Evolutionary conservation across 2,329 filamentous ascomycete species (phyloP).

Genomic region (Dryadomyces sulphureus): DNA sequence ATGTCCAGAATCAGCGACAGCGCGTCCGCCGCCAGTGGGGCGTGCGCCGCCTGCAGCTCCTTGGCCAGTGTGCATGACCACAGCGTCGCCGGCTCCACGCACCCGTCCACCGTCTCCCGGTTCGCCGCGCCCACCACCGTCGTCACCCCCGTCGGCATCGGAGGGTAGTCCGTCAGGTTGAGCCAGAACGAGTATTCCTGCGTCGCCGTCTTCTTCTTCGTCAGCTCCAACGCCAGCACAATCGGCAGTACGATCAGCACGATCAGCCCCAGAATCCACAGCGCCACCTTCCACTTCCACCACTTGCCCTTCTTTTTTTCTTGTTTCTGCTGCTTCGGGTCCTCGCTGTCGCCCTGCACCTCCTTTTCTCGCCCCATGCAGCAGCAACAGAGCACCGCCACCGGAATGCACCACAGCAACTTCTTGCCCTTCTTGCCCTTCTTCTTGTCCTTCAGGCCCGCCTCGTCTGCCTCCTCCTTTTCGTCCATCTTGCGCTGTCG

Average conservation of each 20-base stretch:
- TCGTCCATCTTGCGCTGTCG: constrained; percentile 36
- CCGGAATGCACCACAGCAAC: constrained; percentile 42
- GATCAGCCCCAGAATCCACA: constrained; percentile 20
- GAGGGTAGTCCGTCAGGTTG: constrained; percentile 73
- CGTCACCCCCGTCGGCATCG: constrained; percentile 70
- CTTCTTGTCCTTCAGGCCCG: too few species aligned
- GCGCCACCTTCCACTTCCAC: background rate
- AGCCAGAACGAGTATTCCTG: constrained; percentile 46
- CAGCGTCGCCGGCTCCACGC: constrained; percentile 55
- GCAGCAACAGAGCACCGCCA: background rate
- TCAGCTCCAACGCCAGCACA: constrained; percentile 43
- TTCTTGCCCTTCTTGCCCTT: constrained; percentile 20
- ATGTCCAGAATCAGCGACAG: constrained; percentile 75
- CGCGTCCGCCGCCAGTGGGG: constrained; percentile 49
- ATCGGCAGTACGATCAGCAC: constrained; percentile 41
- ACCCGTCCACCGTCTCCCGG: constrained; percentile 47
- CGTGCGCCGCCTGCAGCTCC: constrained; percentile 51
- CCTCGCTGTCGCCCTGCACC: background rate
- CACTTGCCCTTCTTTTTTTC: background rate
- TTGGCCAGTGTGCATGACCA: constrained; percentile 84
- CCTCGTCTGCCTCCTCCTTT: constrained; percentile 48
- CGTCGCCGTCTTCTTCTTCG: constrained; percentile 16
- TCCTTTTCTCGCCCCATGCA: background rate
- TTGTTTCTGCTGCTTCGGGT: background rate
- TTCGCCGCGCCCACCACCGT: constrained; percentile 64